phyloP scores from a whole-genome alignment of 2,329 filamentous ascomycete genomes.

The Exserohilum rostratum region DNA sequence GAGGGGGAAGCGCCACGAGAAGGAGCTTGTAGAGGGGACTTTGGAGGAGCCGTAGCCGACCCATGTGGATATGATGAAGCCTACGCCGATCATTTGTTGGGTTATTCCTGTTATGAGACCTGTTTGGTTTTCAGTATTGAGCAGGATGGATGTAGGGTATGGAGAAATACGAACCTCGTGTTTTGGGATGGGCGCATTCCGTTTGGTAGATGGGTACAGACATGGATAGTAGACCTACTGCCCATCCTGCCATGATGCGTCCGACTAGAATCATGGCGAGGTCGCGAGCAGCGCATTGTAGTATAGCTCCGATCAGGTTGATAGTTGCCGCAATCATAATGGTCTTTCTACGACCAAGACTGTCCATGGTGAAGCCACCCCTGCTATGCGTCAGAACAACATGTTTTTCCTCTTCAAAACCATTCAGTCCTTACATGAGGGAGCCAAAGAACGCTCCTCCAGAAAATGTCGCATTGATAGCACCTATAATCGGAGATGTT shows the following conservation, averaged over 20 bases:
- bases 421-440: slow-evolving; percentile 48
- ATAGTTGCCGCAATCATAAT: slow-evolving; percentile 66
- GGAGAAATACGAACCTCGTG: slow-evolving; percentile 53
- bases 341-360: slow-evolving; percentile 64
- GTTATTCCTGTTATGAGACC: slow-evolving; percentile 61
- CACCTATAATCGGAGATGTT: slow-evolving; percentile 62
- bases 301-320: slow-evolving; percentile 62
- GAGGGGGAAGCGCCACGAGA: slow-evolving; percentile 53
- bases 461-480: slow-evolving; percentile 68
- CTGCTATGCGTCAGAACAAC: slow-evolving; percentile 20
- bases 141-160: background rate
- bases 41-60: slow-evolving; percentile 54
- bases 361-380: slow-evolving; percentile 65
- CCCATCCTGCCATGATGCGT: slow-evolving; percentile 64
- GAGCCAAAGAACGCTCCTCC: slow-evolving; percentile 64
- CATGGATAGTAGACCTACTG: slow-evolving; percentile 64
- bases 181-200: slow-evolving; percentile 65
- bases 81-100: slow-evolving; percentile 64
- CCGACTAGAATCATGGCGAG: slow-evolving; percentile 64
- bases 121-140: slow-evolving; percentile 7
- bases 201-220: slow-evolving; percentile 69
- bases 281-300: slow-evolving; percentile 64
- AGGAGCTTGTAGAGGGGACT: slow-evolving; percentile 44
- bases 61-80: slow-evolving; percentile 63
- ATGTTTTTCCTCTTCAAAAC: background rate